phyloP scores from a whole-genome alignment of 108 stramenopile species.

The Fragilariopsis cylindrus region DNA sequence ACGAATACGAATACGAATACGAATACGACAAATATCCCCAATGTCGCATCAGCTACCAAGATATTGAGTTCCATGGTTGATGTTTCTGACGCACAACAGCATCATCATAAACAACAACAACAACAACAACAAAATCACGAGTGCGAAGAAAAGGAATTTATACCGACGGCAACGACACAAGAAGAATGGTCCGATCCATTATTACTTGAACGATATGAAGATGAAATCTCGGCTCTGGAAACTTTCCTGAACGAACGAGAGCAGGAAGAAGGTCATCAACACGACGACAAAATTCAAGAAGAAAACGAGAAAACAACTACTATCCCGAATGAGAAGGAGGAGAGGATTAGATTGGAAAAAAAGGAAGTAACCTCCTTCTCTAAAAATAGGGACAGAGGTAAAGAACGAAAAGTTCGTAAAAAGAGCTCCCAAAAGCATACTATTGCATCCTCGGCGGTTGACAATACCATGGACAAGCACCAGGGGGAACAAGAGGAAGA shows the following conservation, averaged over 20 bases:
- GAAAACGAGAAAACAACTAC: not conserved
- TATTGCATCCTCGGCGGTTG: no score
- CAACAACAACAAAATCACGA: not conserved
- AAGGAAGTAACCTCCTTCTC: no score
- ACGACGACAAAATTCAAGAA: not conserved
- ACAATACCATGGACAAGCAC: no score
- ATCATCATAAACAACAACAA: not conserved
- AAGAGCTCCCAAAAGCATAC: no score
- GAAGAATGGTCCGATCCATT: constrained; percentile 13
- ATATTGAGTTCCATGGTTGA: not conserved
- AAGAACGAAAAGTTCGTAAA: no score
- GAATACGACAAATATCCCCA: constrained; percentile 3
- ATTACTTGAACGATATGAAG: not conserved
- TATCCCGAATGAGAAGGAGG: no score
- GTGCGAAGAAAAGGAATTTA: not conserved
- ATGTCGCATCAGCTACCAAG: constrained; percentile 7
- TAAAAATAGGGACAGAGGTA: no score
- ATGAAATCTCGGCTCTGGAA: constrained; percentile 10
- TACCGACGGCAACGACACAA: not conserved
- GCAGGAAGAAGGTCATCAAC: constrained; percentile 1
- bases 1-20: not conserved
- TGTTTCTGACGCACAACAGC: not conserved
- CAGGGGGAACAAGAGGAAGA: no score
- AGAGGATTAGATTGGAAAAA: no score
- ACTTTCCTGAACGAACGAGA: not conserved